Conservation (phyloP, 2,329 filamentous ascomycete species). For the Colletotrichum melonis region DNA sequence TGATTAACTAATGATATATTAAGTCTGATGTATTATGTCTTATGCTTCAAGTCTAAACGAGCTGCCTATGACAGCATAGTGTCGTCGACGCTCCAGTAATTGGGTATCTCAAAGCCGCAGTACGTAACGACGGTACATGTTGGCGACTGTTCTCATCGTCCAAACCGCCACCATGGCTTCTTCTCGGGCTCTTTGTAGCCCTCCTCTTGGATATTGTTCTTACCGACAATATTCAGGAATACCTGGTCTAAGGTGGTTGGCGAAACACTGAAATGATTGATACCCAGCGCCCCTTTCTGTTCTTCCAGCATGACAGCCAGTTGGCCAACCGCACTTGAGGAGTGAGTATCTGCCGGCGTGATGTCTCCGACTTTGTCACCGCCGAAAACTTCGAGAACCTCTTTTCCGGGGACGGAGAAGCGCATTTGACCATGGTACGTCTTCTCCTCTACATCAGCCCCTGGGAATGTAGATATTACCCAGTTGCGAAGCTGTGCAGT, state of each 20-base stretch:
- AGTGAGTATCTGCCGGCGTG: slow-evolving; percentile 43
- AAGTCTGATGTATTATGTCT: background rate
- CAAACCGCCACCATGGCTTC: slow-evolving; percentile 33
- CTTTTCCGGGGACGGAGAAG: slow-evolving; percentile 76
- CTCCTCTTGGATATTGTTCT: slow-evolving; percentile 84
- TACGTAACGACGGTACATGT: background rate
- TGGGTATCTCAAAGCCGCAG: background rate
- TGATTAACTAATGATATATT: background rate
- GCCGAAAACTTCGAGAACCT: slow-evolving; percentile 42
- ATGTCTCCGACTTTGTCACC: slow-evolving; percentile 37
- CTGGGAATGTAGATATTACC: slow-evolving; percentile 70
- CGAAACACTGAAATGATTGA: slow-evolving; percentile 88
- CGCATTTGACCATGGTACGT: slow-evolving; percentile 88
- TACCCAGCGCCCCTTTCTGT: slow-evolving; percentile 73
- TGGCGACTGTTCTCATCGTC: background rate
- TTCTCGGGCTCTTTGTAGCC: slow-evolving; percentile 56
- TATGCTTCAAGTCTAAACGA: background rate
- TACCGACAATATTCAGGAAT: slow-evolving; percentile 85
- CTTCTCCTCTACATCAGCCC: slow-evolving; percentile 76
- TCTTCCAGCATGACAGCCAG: slow-evolving; percentile 81
- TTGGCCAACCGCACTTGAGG: slow-evolving; percentile 69
- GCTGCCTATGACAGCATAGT: too few relatives aligned
- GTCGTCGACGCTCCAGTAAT: background rate
- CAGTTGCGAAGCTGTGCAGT: slow-evolving; percentile 75
- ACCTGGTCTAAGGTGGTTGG: slow-evolving; percentile 92